Conservation (phyloP, 306 rosid genomes). For the Trichosanthes truncata region DNA sequence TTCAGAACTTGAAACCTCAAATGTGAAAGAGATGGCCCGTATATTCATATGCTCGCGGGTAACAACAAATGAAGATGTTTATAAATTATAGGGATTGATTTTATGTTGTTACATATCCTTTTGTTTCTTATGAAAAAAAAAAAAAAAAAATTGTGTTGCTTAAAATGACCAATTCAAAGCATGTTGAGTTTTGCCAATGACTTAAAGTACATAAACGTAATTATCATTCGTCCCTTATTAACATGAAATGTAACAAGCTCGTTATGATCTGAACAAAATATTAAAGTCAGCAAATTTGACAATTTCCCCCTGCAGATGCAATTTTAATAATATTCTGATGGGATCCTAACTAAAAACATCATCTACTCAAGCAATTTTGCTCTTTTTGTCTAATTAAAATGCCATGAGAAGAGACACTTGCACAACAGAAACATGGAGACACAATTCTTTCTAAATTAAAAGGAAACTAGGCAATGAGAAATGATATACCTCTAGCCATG, state of each 20-base stretch:
- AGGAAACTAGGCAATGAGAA: constrained; percentile 3
- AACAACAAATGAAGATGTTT: neutral
- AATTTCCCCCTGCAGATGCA: neutral
- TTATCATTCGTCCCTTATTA: neutral
- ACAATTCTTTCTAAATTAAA: neutral
- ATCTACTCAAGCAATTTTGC: neutral
- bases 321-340: neutral
- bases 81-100: neutral
- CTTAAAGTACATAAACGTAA: neutral
- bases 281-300: neutral
- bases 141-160: neutral
- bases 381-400: neutral
- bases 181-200: neutral
- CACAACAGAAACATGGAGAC: neutral
- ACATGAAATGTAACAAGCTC: neutral
- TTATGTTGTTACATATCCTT: neutral
- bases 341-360: neutral
- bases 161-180: neutral
- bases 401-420: neutral
- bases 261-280: neutral
- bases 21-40: neutral
- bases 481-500: constrained; percentile 48
- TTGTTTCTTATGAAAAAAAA: too few species aligned
- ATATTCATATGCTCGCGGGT: neutral
- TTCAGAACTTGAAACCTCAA: neutral